Percentiles rank a stretch among this genome's conserved stretches.
Evolutionary conservation across 306 rosid species (phyloP).

Genomic region (Acmispon strigosus): DNA sequence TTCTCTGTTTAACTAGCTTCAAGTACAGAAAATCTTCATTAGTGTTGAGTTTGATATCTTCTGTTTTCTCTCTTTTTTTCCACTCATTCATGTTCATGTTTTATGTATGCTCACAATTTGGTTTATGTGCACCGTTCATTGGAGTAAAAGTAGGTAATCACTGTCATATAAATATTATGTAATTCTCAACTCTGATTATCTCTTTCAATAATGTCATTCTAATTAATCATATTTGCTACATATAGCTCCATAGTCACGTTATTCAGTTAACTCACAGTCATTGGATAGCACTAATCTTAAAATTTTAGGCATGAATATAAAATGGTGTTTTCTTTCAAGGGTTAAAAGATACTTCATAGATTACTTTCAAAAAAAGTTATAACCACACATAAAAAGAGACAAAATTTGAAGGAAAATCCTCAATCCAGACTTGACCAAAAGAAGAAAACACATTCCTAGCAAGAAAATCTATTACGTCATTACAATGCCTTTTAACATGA

Average conservation of each 20-base stretch:
- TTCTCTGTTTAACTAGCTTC: not conserved
- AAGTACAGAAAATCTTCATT: conserved; percentile 14
- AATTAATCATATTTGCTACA: not conserved
- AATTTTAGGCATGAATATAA: too few relatives aligned
- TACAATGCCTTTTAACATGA: too few relatives aligned
- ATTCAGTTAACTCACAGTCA: too few relatives aligned
- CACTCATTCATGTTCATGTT: not conserved
- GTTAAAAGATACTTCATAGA: too few relatives aligned
- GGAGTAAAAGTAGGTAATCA: not conserved
- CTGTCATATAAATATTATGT: not conserved
- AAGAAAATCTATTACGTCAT: too few relatives aligned
- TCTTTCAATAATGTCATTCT: not conserved
- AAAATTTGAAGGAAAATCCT: too few relatives aligned
- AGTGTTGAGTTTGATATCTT: not conserved
- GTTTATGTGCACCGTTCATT: conserved; percentile 6
- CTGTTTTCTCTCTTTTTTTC: not conserved
- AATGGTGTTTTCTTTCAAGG: too few relatives aligned
- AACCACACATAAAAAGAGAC: too few relatives aligned
- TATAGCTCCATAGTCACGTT: not conserved
- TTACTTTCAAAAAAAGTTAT: too few relatives aligned
- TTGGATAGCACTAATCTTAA: too few relatives aligned
- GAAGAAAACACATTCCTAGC: too few relatives aligned
- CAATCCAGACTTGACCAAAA: too few relatives aligned
- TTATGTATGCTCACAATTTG: not conserved
- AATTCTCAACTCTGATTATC: not conserved